Evolutionary conservation across 257 asterid species (phyloP), one percentile per base, ranked within the genome.

Genomic region (Lycium barbarum): DNA sequence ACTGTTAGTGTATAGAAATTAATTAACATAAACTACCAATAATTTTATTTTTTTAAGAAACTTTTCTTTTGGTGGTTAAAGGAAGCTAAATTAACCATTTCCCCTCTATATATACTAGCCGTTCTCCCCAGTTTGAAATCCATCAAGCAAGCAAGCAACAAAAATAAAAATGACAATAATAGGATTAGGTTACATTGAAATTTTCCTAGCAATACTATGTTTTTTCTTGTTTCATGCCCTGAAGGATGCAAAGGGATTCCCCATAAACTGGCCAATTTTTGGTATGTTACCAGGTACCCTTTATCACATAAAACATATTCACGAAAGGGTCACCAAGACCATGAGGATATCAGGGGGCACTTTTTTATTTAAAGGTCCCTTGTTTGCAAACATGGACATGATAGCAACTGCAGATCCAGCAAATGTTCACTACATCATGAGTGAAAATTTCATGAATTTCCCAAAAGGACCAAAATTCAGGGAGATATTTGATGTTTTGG

Each of bases 401-500:
- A 12, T 92, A 3, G 84, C 53, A 83, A 91, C 95, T 0, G 90
- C 83, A 18, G 93, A 92, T 74, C 95, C 95, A 4, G 86, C 89
- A 5, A 89, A 92, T 51, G 86, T 92, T 0, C 94, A 92, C 88
- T 88, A 87, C 65, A 88, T 92, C 33, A 91, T 92, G 95, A 92
- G 93, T 62, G 88, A 89, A 5, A 91, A 92, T 85, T 92, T 92
- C 63, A 26, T 85, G 12, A 90, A 90, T 59, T 92, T 88, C 76
- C 94, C 93, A 0, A 92, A 91, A 54, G 95, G 95, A 5, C 35
- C 20, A 10, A 87, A 91, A 11, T 91, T 90, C 85, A 92, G 82
- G 86, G 88, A 90, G 38, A 84, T 92, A 2, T 91, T 91, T 54
- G 92, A 90, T 2, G 91, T 91, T 35, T 79, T 91, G 87, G 93